Evolutionary conservation across 2,329 filamentous ascomycete species (phyloP).

Genomic region (Colletotrichum sp.): DNA sequence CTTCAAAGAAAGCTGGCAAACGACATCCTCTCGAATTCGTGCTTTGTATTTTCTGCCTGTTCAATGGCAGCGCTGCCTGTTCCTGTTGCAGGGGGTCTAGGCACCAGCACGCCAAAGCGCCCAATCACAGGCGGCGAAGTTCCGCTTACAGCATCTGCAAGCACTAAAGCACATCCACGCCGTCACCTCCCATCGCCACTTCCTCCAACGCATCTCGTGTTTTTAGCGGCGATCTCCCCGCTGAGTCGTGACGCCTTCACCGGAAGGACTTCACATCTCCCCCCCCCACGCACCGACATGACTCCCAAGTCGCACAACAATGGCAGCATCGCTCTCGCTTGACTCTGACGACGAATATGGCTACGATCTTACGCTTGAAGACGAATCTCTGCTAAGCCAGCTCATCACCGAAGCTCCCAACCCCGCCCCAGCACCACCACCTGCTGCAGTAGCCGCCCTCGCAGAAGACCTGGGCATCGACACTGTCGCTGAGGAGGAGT

Average conservation of each 20-base stretch:
- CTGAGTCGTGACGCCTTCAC: constrained; percentile 9
- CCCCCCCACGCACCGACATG: not conserved
- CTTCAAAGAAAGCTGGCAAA: too few species aligned
- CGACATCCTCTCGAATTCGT: too few species aligned
- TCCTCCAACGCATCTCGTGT: not conserved
- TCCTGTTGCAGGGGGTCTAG: fast-evolving
- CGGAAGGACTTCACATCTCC: not conserved
- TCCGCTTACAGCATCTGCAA: not conserved
- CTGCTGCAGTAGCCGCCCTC: not conserved
- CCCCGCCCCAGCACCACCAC: not conserved
- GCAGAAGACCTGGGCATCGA: constrained; percentile 9
- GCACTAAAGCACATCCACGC: not conserved
- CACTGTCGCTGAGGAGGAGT: constrained; percentile 1
- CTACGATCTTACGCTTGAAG: constrained; percentile 51
- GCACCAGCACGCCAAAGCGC: not conserved
- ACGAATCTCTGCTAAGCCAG: constrained; percentile 45
- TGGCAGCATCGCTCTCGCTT: constrained; percentile 8
- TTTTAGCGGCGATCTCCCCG: constrained; percentile 6
- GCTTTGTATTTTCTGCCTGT: not conserved
- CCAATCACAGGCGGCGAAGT: not conserved
- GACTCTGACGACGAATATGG: constrained; percentile 49
- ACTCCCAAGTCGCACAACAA: not conserved
- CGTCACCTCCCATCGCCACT: not conserved
- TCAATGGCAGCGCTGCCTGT: not conserved
- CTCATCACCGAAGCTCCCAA: constrained; percentile 28